Evolutionary conservation across 2,329 filamentous ascomycete species (phyloP), one percentile per base, ranked within the genome.

Genomic region (Botryotinia convoluta): DNA sequence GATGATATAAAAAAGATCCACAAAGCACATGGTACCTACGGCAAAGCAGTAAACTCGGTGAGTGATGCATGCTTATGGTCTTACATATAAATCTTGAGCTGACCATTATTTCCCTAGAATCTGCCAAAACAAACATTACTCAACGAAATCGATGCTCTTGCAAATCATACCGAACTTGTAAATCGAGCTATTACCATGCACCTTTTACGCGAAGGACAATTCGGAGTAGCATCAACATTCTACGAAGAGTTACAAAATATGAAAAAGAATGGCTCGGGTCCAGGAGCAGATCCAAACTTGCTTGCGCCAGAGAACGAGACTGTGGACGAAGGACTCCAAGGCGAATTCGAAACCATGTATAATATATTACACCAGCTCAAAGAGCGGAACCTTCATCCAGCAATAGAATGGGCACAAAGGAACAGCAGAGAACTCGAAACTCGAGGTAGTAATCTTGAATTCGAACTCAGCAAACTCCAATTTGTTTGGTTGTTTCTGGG

Each of bases 111-210:
- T 72, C 51, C 29, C 18, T 29, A 81, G 80, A 79, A 81, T 54
- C 78, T 81, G 44, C 80, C 80, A 65, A 75, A 77, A 39, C 91
- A 91, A 83, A 87, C 89, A 22, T 89, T 95, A 0, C 92, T 91
- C 22, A 92, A 90, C 79, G 92, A 95, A 73, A 91, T 94, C 79
- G 94, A 97, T 82, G 92, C 91, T 48, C 90, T 98, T 82, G 90
- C 89, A 1, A 88, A 91, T 32, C 90, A 97, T 77, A 88, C 92
- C 6, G 86, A 87, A 26, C 86, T 98, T 20, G 93, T 98, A 80
- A 97, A 98, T 83, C 90, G 95, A 73, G 95, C 96, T 10, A 97
- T 99, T 78, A 93, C 93, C 16, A 98, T 98, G 94, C 96, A 99
- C 81, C 88, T 99, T 35, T 87, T 99, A 57, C 93, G 96, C 59